A percentile compares a stretch with the other conserved stretches of the same genome.
phyloP scores from a whole-genome alignment of 352 stramenopile genomes.

The Pythium graminicola region DNA sequence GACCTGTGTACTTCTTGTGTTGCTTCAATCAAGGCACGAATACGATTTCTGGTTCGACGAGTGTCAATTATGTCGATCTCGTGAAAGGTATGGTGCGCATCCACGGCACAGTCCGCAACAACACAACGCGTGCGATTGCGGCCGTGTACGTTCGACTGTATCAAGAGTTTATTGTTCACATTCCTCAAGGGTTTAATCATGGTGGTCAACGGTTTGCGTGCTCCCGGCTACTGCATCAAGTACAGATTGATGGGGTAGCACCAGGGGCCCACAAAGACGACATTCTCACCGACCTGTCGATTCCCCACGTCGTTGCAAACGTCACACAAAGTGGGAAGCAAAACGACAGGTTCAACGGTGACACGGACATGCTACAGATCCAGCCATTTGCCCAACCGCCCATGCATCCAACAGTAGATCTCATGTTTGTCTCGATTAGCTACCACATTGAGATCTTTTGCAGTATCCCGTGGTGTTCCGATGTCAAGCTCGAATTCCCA shows the following conservation, averaged over 20 bases:
- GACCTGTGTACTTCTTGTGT: slow-evolving; percentile 13
- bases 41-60: neutral
- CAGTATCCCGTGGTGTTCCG: neutral
- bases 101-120: slow-evolving; percentile 3
- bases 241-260: neutral
- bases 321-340: too few relatives aligned
- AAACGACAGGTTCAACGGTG: neutral
- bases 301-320: too few relatives aligned
- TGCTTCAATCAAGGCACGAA: slow-evolving; percentile 14
- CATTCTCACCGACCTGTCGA: slow-evolving; percentile 3
- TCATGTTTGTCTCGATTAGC: slow-evolving; percentile 9
- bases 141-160: slow-evolving; percentile 5
- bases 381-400: slow-evolving; percentile 6
- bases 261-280: slow-evolving; percentile 3
- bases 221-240: neutral
- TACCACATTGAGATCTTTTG: slow-evolving; percentile 12
- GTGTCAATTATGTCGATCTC: slow-evolving; percentile 5
- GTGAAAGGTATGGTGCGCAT: neutral
- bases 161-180: slow-evolving; percentile 9
- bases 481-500: slow-evolving; percentile 5
- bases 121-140: neutral
- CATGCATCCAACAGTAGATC: slow-evolving; percentile 1
- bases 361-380: neutral
- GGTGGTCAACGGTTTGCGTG: neutral
- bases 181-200: neutral